These are phyloP conservation scores for Monosporozyma unispora DNA, from an alignment of 805 yeast genomes.

Conservation along the genomic window DNA sequence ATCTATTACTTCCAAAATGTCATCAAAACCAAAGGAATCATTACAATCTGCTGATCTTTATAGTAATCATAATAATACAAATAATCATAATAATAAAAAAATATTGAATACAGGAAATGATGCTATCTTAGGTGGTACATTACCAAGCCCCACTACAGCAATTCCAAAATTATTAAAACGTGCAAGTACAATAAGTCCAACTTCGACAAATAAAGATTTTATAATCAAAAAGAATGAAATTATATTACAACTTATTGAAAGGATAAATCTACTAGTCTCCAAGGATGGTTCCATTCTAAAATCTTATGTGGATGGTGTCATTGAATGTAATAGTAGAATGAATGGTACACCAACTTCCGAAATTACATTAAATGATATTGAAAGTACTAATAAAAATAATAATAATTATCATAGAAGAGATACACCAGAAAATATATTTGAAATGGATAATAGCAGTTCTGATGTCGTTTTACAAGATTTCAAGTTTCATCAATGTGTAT, in stretches of 20 bases:
- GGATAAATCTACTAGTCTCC: slow-evolving; percentile 59
- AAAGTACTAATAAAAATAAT: background rate
- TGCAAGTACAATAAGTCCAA: background rate
- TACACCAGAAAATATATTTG: background rate
- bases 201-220: background rate
- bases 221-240: slow-evolving; percentile 61
- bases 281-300: slow-evolving; percentile 55
- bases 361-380: slow-evolving; percentile 59
- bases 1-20: slow-evolving; percentile 18
- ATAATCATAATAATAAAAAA: background rate
- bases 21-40: slow-evolving; percentile 13
- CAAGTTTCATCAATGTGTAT: slow-evolving; percentile 82
- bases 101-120: background rate
- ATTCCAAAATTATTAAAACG: slow-evolving; percentile 19
- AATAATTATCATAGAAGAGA: slow-evolving; percentile 21
- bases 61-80: background rate
- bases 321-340: slow-evolving; percentile 60
- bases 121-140: background rate
- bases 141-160: background rate
- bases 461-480: slow-evolving; percentile 40
- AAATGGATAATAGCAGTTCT: background rate
- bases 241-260: slow-evolving; percentile 66
- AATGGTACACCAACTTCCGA: slow-evolving; percentile 79
- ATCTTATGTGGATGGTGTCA: slow-evolving; percentile 68
- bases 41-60: background rate